Percentiles rank a stretch among this genome's conserved stretches.
phyloP scores from a whole-genome alignment of 1,284 basidiomycete species.

The Sanghuangporus baumii region DNA sequence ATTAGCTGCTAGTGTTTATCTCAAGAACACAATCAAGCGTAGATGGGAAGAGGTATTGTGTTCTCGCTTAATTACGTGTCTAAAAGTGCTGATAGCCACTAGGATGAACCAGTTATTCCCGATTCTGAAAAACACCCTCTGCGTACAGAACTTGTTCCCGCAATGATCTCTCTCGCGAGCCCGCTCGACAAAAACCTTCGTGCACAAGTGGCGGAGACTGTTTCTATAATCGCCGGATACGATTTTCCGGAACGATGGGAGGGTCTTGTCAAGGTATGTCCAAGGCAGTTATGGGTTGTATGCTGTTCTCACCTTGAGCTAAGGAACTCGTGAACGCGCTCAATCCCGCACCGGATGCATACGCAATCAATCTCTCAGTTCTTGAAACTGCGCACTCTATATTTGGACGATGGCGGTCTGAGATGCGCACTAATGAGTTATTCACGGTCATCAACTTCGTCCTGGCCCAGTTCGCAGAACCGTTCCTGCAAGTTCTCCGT shows the following conservation, averaged over 20 bases:
- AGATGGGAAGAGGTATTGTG: constrained; percentile 78
- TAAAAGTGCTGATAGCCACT: constrained; percentile 2
- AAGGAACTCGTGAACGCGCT: constrained; percentile 69
- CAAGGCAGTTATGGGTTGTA: neutral
- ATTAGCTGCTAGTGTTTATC: constrained; percentile 79
- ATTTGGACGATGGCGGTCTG: constrained; percentile 89
- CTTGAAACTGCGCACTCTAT: constrained; percentile 95
- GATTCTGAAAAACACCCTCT: constrained; percentile 65
- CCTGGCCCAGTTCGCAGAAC: constrained; percentile 74
- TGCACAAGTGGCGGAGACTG: constrained; percentile 84
- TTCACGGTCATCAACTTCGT: constrained; percentile 94
- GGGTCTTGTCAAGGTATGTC: constrained; percentile 77
- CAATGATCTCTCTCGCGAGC: constrained; percentile 74
- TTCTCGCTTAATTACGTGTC: constrained; percentile 15
- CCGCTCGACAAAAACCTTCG: constrained; percentile 63
- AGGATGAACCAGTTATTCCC: constrained; percentile 61
- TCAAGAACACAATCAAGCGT: constrained; percentile 83
- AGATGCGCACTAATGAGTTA: constrained; percentile 83
- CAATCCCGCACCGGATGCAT: constrained; percentile 70
- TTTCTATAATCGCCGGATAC: constrained; percentile 79
- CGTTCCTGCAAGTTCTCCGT: constrained; percentile 82
- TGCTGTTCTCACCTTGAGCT: neutral
- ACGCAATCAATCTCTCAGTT: constrained; percentile 80
- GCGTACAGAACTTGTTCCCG: constrained; percentile 68
- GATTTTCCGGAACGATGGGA: constrained; percentile 88